Evolutionary conservation across 495 filamentous ascomycete species (phyloP), one percentile per base, ranked within the genome.

Genomic region (Penicillium coffeae): DNA sequence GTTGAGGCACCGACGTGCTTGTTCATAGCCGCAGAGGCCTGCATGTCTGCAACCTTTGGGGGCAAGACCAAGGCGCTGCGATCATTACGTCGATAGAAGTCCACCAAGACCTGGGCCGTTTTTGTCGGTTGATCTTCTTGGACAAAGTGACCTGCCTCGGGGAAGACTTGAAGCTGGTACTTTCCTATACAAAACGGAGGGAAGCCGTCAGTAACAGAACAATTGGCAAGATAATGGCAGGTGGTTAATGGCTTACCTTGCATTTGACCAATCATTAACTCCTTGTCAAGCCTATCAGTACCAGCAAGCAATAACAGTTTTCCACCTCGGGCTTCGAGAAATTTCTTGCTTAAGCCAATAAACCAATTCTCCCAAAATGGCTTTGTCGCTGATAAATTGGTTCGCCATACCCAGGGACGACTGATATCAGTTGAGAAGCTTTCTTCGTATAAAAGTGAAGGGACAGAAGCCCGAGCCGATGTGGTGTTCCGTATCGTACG

Each of bases 311-410:
- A 69, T 20, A 99, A 71, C 49, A 97, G 62, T 68, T 99, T 99
- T 37, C 90, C 93, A 8, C 92, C 93, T 39, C 79, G 78, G 0
- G 85, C 87, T 25, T 78, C 74, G 20, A 99, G 77, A 64, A 99
- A 99, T 66, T 96, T 96, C 44, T 76, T 75, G 56, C 88, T 94
- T 44, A 97, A 74, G 0, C 90, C 90, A 14, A 80, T 68, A 54
- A 97, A 99, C 93, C 93, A 99, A 45, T 81, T 83, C 60, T 90
- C 83, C 93, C 93, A 99, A 62, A 90, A 96, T 13, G 88, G 86
- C 56, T 95, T 83, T 13, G 94, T 96, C 32, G 79, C 77, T 2
- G 78, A 82, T 7, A 97, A 78, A 53, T 96, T 83, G 3, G 93
- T 97, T 48, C 85, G 74, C 93, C 93, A 98, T 25, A 76, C 76